These are phyloP conservation scores for Penstemon davidsonii DNA, from an alignment of 257 asterid species.

Conservation along the genomic window DNA sequence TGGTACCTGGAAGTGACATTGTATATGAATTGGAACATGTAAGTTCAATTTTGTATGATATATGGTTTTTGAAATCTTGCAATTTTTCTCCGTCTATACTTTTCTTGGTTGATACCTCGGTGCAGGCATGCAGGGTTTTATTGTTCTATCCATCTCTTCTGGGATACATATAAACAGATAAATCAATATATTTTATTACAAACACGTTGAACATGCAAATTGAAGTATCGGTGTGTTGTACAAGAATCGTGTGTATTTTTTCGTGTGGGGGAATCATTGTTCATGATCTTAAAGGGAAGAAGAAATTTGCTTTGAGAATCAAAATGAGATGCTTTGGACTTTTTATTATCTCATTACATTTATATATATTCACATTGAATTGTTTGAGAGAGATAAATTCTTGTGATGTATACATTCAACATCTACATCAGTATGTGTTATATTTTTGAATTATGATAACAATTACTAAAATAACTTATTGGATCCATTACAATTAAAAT, in stretches of 20 bases:
- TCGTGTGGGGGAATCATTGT: too few relatives aligned
- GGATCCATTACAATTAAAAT: slow-evolving; percentile 24
- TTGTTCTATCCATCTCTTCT: not conserved
- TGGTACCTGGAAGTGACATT: slow-evolving; percentile 30
- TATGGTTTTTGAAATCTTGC: not conserved
- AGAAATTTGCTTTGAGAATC: not conserved
- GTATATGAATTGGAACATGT: slow-evolving; percentile 38
- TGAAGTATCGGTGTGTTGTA: too few relatives aligned
- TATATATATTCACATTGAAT: slow-evolving; percentile 3
- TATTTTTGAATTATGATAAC: not conserved
- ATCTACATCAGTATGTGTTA: slow-evolving; percentile 20
- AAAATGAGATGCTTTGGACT: slow-evolving; percentile 7
- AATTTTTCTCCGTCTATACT: not conserved
- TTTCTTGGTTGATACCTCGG: not conserved
- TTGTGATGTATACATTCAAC: slow-evolving; percentile 16
- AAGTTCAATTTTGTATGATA: slow-evolving; percentile 23
- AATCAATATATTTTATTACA: not conserved
- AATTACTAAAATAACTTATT: slow-evolving; percentile 26
- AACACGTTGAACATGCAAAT: too few relatives aligned
- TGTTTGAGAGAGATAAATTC: not conserved
- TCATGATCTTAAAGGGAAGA: not conserved
- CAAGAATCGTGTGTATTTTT: too few relatives aligned
- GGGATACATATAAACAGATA: too few relatives aligned
- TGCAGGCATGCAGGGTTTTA: not conserved
- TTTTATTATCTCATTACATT: not conserved